Evolutionary conservation across 106 monocot species (phyloP).

Genomic region (Dendrobium huoshanense): DNA sequence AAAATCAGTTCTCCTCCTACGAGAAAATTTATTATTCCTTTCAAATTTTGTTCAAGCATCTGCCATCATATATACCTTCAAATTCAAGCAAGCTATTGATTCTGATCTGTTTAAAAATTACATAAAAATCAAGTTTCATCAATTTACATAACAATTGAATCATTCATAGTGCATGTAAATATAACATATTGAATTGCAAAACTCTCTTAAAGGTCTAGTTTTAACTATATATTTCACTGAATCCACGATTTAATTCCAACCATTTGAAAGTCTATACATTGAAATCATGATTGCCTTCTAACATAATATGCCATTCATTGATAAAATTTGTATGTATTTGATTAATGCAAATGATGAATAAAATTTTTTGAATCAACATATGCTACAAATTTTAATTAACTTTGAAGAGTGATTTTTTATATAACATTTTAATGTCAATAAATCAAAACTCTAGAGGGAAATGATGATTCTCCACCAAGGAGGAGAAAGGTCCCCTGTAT

Average conservation of each 20-base stretch:
- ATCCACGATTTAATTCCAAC: background rate
- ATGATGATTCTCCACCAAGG: background rate
- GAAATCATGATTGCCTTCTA: background rate
- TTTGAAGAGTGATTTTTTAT: no score
- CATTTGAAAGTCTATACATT: background rate
- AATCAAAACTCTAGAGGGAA: background rate
- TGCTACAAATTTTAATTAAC: background rate
- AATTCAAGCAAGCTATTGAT: background rate
- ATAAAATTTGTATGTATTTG: background rate
- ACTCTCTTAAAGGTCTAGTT: background rate
- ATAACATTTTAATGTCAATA: background rate
- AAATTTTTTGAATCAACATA: background rate
- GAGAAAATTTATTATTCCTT: background rate
- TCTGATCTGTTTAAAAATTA: background rate
- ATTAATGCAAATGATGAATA: background rate
- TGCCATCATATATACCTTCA: background rate
- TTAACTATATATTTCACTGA: background rate
- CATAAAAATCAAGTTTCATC: background rate
- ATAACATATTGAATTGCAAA: background rate
- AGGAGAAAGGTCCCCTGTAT: background rate
- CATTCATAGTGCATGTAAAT: background rate
- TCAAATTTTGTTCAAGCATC: background rate
- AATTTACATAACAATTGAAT: constrained; percentile 1
- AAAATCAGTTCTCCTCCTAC: background rate
- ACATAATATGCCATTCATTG: background rate